phyloP scores from a whole-genome alignment of 148 eudicot genomes.

The Spergularia bocconei region DNA sequence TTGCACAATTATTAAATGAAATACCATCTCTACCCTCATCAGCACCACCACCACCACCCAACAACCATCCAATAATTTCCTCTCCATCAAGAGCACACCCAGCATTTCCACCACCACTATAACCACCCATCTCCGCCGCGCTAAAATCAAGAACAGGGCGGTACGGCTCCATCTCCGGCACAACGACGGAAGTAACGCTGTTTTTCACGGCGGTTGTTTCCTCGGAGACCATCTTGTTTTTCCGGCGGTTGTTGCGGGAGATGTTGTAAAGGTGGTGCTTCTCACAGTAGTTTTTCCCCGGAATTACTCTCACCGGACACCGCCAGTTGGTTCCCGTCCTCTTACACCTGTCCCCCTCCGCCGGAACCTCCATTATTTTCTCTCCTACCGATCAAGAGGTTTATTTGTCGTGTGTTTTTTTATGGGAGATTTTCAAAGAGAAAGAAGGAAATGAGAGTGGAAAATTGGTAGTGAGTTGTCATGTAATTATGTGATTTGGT shows the following conservation, averaged over 20 bases:
- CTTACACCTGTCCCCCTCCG: conserved; percentile 13
- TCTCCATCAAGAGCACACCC: not conserved
- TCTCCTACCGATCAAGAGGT: too few species aligned
- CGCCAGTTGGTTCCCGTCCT: conserved; percentile 22
- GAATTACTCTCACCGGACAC: conserved; percentile 11
- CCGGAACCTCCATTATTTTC: conserved; percentile 8
- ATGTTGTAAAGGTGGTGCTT: conserved; percentile 13
- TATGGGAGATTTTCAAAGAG: too few species aligned
- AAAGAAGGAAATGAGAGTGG: too few species aligned
- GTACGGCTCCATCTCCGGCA: not conserved
- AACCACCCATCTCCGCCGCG: not conserved
- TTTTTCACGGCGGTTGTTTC: not conserved
- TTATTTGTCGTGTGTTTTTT: too few species aligned
- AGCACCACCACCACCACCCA: not conserved
- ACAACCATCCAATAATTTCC: not conserved
- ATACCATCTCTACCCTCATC: too few species aligned
- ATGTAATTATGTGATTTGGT: too few species aligned
- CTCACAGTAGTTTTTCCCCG: conserved; percentile 13
- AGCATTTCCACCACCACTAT: not conserved
- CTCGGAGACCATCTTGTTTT: not conserved
- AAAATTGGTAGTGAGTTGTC: too few species aligned
- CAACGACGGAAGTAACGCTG: not conserved
- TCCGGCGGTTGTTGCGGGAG: not conserved
- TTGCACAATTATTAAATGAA: too few species aligned
- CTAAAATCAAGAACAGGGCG: not conserved